phyloP scores from a whole-genome alignment of 78 protist genomes.

The Guillardia theta region DNA sequence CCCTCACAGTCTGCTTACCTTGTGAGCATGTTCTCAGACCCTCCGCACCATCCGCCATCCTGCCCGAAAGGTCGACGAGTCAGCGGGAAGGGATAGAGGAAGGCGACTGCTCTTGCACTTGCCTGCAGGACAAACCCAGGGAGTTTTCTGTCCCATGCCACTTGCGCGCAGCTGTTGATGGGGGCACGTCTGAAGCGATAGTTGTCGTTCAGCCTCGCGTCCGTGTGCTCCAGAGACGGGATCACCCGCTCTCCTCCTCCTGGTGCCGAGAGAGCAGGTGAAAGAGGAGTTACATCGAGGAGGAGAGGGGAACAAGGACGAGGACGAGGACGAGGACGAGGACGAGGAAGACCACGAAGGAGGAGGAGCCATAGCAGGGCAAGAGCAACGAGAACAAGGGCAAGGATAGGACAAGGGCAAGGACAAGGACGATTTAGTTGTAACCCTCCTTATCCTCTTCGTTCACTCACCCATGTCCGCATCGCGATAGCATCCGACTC shows the following conservation, averaged over 20 bases:
- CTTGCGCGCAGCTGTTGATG: not conserved
- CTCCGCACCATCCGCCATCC: not conserved
- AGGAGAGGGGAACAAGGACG: not conserved
- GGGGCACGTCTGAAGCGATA: not conserved
- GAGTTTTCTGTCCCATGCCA: too few relatives aligned
- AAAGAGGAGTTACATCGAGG: not conserved
- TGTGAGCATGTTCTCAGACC: not conserved
- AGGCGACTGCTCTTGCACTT: too few relatives aligned
- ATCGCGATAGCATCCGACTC: too few relatives aligned
- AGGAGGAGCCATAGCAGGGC: not conserved
- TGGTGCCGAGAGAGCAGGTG: not conserved
- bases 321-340: not conserved
- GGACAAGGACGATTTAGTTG: not conserved
- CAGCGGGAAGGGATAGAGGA: too few relatives aligned
- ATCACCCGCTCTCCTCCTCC: too few relatives aligned
- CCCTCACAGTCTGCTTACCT: not conserved
- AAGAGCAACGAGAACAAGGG: not conserved
- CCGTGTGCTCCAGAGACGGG: too few relatives aligned
- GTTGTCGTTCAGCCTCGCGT: too few relatives aligned
- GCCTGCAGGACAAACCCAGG: too few relatives aligned
- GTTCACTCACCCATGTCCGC: too few relatives aligned
- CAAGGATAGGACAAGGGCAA: not conserved
- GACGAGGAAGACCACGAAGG: not conserved
- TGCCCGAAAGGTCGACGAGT: not conserved
- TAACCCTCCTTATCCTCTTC: too few relatives aligned